Base-by-base conservation (phyloP, 2,329 filamentous ascomycete species). In the Raffaelea deltoideospora region DNA sequence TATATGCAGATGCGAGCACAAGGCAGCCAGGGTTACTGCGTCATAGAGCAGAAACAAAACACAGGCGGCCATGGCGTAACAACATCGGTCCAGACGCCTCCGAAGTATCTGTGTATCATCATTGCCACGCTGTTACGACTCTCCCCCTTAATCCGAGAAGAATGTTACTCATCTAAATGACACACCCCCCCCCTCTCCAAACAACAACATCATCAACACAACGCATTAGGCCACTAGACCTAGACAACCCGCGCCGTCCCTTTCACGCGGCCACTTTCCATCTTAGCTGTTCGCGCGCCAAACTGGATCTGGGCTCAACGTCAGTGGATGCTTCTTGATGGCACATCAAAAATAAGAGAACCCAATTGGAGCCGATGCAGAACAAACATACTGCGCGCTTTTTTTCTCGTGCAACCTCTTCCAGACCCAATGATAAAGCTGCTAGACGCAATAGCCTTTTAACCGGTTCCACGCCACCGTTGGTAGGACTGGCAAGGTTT, bases 381-480 rank as follows among this genome's bases (percentile, higher is more conserved):
- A 33, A 20, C 26, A 21, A 23, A 47, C 77, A 53, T 60, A 86
- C 81, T 15, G 88, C 88, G 50, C 87, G 69, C 59, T 98, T 98
- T 67, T 90, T 94, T 57, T 96, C 87, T n/a, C 61, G 60, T 5
- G 88, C 78, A 2, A 86, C 82, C 6, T 57, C 59, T 3, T 54
- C 54, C 71, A 96, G 77, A 3, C 78, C 81, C 26, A 95, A 57
- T 22, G 74, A 67, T 54, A 76, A 70, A 0, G 87, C 85, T 18
- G 94, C 58, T 18, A 93, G 64, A 18, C 90, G 69, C 35, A 98
- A 58, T 1, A 87, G 65, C 49, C 80, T 75, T 59, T 98, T 98
- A 14, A 76, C 85, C 0, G 82, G 69, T 45, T 93, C 85, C 7
- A 88, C 61, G 13, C 55, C 50, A 3, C 45, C 44, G 9, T 38